Evolutionary conservation across 805 yeast genomes (phyloP).

Genomic region (Vanderwaltozyma polyspora): DNA sequence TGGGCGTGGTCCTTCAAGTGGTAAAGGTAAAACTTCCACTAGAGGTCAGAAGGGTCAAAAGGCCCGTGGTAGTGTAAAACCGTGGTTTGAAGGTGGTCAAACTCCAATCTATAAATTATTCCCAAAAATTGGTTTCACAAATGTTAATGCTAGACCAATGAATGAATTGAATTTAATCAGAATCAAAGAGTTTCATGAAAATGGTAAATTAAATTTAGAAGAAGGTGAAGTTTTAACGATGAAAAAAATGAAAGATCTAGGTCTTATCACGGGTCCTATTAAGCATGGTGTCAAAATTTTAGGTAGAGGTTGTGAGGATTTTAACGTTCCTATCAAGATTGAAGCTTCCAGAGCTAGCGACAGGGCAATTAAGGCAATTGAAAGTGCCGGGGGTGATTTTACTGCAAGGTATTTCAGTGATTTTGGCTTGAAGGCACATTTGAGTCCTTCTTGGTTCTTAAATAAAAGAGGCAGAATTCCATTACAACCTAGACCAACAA

Average conservation of each 20-base stretch:
- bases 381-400: conserved; percentile 59
- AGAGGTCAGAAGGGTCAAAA: conserved; percentile 98
- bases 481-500: conserved; percentile 73
- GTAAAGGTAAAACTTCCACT: conserved; percentile 88
- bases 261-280: conserved; percentile 60
- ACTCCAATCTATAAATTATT: conserved; percentile 78
- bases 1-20: conserved; percentile 95
- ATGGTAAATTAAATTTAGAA: conserved; percentile 48
- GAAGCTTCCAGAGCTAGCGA: conserved; percentile 76
- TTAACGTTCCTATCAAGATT: conserved; percentile 53
- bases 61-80: conserved; percentile 82
- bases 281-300: conserved; percentile 75
- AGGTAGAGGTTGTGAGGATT: conserved; percentile 46
- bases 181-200: conserved; percentile 59
- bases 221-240: conserved; percentile 61
- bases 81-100: conserved; percentile 98
- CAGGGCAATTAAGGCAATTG: conserved; percentile 64
- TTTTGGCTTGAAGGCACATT: conserved; percentile 62
- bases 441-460: conserved; percentile 61
- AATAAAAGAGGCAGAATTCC: conserved; percentile 72
- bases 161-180: conserved; percentile 54
- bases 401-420: conserved; percentile 60
- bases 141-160: conserved; percentile 44
- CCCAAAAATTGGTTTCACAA: conserved; percentile 81
- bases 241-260: conserved; percentile 62